phyloP scores from a whole-genome alignment of 768 basidiomycete genomes.

The Botryobasidium botryosum region DNA sequence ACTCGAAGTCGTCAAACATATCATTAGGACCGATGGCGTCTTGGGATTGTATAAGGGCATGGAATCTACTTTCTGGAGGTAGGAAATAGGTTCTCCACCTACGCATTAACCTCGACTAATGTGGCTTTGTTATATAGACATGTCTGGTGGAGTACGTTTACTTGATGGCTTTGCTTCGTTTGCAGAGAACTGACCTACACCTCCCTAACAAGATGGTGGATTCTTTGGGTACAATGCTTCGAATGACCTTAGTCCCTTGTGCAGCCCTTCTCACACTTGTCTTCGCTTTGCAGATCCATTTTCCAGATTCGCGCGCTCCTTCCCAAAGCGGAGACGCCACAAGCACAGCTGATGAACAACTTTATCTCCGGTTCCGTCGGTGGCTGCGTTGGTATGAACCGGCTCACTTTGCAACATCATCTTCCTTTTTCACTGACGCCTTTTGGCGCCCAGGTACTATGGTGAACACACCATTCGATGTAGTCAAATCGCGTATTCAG shows the following conservation, averaged over 20 bases:
- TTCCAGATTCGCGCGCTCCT: background rate
- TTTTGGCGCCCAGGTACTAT: slow-evolving; percentile 39
- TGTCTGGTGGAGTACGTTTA: slow-evolving; percentile 45
- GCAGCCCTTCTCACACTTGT: background rate
- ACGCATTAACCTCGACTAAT: no score
- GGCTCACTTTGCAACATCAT: no score
- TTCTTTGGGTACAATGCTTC: slow-evolving; percentile 87
- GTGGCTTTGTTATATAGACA: slow-evolving; percentile 31
- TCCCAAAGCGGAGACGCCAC: slow-evolving; percentile 31
- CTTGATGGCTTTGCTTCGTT: background rate
- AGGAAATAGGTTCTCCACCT: slow-evolving; percentile 8
- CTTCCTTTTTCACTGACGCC: background rate
- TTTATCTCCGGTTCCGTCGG: slow-evolving; percentile 82
- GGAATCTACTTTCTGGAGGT: slow-evolving; percentile 98
- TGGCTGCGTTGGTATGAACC: slow-evolving; percentile 45
- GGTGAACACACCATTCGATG: slow-evolving; percentile 70
- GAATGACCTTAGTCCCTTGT: slow-evolving; percentile 48
- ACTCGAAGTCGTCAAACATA: slow-evolving; percentile 71
- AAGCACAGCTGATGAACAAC: slow-evolving; percentile 71
- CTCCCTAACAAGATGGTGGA: slow-evolving; percentile 43
- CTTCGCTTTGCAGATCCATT: background rate
- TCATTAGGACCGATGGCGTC: slow-evolving; percentile 59
- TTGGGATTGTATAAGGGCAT: slow-evolving; percentile 86
- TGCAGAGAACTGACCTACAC: background rate
- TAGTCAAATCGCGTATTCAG: slow-evolving; percentile 94